Base-by-base conservation (phyloP, 805 yeast species). In the Wickerhamomyces pijperi region DNA sequence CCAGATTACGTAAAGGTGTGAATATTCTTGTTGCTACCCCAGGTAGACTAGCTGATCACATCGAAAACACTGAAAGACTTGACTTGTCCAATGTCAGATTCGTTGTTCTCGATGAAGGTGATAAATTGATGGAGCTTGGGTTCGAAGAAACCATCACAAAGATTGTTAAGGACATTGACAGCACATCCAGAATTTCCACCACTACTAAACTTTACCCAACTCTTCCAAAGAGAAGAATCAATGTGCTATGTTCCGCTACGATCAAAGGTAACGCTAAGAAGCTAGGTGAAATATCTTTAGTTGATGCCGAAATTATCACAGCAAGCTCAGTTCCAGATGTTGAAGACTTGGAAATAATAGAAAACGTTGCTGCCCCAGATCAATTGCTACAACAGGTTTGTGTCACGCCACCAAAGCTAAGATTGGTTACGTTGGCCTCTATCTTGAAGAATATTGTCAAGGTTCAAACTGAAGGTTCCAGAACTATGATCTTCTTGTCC, bases 11-110 rank as follows among this genome's bases (percentile, higher is more conserved):
- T 55, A 90, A 90, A 58, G 99, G 99, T 47, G 94, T 88, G 28
- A 92, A 92, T 58, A 78, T 92, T 28, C 69, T 92, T n/a, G 94
- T 92, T 33, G 97, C 94, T 12, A 92, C 99, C 0, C 99, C 99
- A 2, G 99, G 99, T 44, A 74, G 99, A 50, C 65, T 92, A 34
- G 82, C 85, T 9, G 99, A 92, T 57, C 99, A 92, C 65, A 76
- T 92, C 45, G 95, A 85, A 46, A 84, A 88, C 59, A 92, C 99
- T 0, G 68, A 72, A 37, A 75, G 80, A 5, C 69, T 94, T 43
- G 82, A 82, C 44, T 60, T 84, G 25, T 67, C 82, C 3, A 74
- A 84, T 39, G 68, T 92, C 29, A 67, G 96, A 51, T 92, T 87
- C 72, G 71, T 90, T n/a, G 79, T 92, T 11, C 57, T 92, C 46